Evolutionary conservation across 2,329 filamentous ascomycete species (phyloP), one percentile per base, ranked within the genome.

Genomic region (Fusarium illudens): DNA sequence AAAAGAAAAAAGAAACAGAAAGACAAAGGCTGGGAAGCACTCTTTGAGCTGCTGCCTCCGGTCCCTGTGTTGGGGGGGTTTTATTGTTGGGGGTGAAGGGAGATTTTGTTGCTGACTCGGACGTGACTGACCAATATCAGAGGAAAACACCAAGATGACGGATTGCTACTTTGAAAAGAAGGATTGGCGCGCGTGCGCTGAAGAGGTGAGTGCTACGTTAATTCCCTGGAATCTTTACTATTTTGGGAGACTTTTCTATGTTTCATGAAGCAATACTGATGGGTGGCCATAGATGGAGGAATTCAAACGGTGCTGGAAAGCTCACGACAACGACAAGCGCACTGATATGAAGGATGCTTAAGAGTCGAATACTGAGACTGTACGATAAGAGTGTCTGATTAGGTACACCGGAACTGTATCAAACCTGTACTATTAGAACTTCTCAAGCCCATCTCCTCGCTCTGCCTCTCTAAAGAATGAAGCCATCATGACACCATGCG

Each of bases 91-190:
- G 59, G 33, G 49, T 17, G 25, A 37, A 44, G 4, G 12, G 11
- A 44, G 22, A 44, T 27, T 44, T 25, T 44, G 13, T 62, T 32
- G 53, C 49, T 68, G 36, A 58, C 44, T 52, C 53, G 68, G 46
- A 29, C 30, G 17, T 32, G 22, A n/a, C n/a, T n/a, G n/a, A n/a
- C n/a, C n/a, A n/a, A n/a, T n/a, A n/a, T n/a, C 70, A 97, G 95
- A 88, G 20, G 95, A 98, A 76, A 97, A 98, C 75, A 83, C 87
- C 56, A 94, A 89, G 75, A 87, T 99, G 89, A 97, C 94, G 33
- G 93, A 98, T 78, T 99, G 96, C 80, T 97, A 96, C 79, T 97
- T 89, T 76, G 93, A 95, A 58, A 97, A 94, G 85, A 97, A 94
- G 78, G 96, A 99, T 78, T 99, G 96, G 95, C 86, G 96, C 72